Conservation (phyloP, 2,329 filamentous ascomycete species). For the Dothideomycetes sp. region DNA sequence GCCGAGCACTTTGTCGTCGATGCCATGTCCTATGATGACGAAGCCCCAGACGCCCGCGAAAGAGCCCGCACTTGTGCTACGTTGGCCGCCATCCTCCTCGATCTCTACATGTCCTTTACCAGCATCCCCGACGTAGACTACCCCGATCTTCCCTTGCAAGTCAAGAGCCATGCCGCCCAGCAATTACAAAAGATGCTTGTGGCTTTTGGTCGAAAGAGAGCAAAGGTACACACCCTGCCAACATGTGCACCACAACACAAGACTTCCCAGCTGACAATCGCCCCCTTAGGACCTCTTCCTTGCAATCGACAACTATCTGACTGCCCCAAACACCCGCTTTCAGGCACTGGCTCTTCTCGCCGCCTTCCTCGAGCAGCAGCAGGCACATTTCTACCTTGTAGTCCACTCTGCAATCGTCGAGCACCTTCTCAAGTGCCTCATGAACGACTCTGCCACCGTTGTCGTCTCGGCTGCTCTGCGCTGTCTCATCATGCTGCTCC, state of each 20-base stretch:
- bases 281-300: slow-evolving; percentile 59
- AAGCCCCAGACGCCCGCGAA: slow-evolving; percentile 39
- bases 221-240: too few relatives aligned
- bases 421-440: slow-evolving; percentile 61
- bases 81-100: slow-evolving; percentile 43
- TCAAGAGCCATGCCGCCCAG: slow-evolving; percentile 31
- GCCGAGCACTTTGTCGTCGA: slow-evolving; percentile 53
- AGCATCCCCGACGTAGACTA: slow-evolving; percentile 25
- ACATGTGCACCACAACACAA: too few relatives aligned
- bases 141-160: slow-evolving; percentile 14
- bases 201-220: slow-evolving; percentile 53
- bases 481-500: slow-evolving; percentile 68
- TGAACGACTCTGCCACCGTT: slow-evolving; percentile 66
- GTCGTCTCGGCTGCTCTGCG: slow-evolving; percentile 66
- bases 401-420: slow-evolving; percentile 61
- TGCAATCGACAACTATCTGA: slow-evolving; percentile 54
- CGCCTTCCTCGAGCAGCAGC: slow-evolving; percentile 62
- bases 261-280: too few relatives aligned
- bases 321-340: slow-evolving; percentile 52
- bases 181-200: slow-evolving; percentile 43
- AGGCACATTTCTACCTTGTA: slow-evolving; percentile 67
- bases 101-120: slow-evolving; percentile 32
- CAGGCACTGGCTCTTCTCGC: slow-evolving; percentile 56
- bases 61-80: slow-evolving; percentile 33
- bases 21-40: slow-evolving; percentile 52